Conservation (phyloP, 176 grass and related monocot species). For the Oryza australiensis region DNA sequence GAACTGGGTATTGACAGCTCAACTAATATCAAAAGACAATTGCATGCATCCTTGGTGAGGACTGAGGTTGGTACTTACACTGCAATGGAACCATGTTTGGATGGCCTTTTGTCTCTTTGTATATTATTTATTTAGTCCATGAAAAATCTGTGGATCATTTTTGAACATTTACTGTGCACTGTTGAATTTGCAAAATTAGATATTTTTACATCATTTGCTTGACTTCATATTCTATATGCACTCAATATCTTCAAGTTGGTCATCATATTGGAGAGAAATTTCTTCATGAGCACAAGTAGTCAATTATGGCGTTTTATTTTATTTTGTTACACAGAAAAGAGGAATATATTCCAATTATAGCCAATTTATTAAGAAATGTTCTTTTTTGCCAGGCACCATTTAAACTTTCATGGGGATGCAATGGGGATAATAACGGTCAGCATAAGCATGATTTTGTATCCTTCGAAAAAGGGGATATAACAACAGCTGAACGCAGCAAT, state of each 20-base stretch:
- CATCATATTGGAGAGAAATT: neutral
- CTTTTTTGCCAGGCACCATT: constrained; percentile 45
- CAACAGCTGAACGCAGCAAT: constrained; percentile 91
- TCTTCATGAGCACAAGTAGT: neutral
- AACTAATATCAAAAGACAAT: constrained; percentile 7
- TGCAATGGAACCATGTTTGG: constrained; percentile 11
- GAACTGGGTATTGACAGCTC: neutral
- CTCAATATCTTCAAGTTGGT: neutral
- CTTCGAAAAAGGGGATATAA: constrained; percentile 98
- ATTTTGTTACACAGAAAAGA: neutral
- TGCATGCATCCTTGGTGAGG: neutral
- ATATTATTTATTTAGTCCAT: constrained; percentile 3
- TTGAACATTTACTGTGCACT: neutral
- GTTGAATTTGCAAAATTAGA: neutral
- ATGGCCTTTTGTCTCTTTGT: neutral
- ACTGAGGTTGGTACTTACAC: neutral
- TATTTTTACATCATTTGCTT: constrained; percentile 16
- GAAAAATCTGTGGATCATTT: neutral
- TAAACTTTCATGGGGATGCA: constrained; percentile 93
- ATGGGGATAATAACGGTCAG: constrained; percentile 87
- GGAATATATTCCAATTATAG: neutral
- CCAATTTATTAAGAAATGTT: neutral
- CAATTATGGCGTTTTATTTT: neutral
- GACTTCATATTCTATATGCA: neutral
- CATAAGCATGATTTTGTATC: constrained; percentile 99